These are phyloP conservation scores for Phytopythium sindhum DNA, from an alignment of 352 stramenopile species.

Conservation along the genomic window DNA sequence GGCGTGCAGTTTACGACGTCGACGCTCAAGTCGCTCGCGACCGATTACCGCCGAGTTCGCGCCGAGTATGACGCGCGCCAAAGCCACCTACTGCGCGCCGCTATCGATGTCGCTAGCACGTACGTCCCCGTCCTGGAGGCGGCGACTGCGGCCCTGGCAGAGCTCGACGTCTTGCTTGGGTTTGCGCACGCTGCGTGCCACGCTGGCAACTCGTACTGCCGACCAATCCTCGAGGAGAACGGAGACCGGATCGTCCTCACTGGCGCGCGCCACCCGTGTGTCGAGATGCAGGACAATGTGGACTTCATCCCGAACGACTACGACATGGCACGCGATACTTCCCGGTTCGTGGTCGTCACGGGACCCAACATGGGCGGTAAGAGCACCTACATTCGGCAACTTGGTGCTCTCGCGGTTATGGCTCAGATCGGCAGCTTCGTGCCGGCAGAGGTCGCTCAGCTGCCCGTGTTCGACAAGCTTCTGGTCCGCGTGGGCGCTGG, in stretches of 20 bases:
- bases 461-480: conserved; percentile 95
- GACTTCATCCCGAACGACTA: conserved; percentile 99
- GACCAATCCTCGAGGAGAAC: conserved; percentile 54
- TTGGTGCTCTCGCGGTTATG: conserved; percentile 95
- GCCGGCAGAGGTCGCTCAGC: conserved; percentile 86
- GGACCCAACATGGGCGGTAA: conserved; percentile 99
- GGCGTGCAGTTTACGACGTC: conserved; percentile 97
- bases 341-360: conserved; percentile 95
- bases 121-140: conserved; percentile 96
- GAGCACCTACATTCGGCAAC: conserved; percentile 97
- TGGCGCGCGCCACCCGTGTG: conserved; percentile 94
- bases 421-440: conserved; percentile 97
- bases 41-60: conserved; percentile 81
- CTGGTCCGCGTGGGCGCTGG: conserved; percentile 96
- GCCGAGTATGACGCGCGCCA: conserved; percentile 93
- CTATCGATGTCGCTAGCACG: conserved; percentile 93
- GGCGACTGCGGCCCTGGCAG: conserved; percentile 78
- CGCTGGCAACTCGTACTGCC: conserved; percentile 78
- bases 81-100: conserved; percentile 86
- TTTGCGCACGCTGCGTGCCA: conserved; percentile 95
- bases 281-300: conserved; percentile 96
- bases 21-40: conserved; percentile 83
- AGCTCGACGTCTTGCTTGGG: conserved; percentile 94
- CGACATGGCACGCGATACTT: conserved; percentile 75
- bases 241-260: conserved; percentile 68